A percentile compares a stretch with the other conserved stretches of the same genome.
Conservation (phyloP, 169 alveolate species). For the Plasmodium sp. region DNA sequence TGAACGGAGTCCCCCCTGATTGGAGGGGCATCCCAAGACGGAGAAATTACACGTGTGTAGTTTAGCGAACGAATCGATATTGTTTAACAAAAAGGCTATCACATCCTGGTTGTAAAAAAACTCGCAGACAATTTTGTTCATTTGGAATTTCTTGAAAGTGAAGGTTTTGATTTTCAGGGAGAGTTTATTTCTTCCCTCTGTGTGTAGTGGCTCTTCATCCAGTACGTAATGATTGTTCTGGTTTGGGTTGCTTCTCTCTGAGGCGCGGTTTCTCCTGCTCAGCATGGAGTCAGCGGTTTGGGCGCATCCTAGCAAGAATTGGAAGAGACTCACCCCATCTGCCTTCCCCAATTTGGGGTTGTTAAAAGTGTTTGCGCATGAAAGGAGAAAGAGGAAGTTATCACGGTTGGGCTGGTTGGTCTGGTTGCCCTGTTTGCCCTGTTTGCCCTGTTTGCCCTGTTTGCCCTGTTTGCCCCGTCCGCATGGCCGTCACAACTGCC, state of each 20-base stretch:
- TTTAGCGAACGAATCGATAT: conserved; percentile 1
- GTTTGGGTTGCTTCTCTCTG: not conserved
- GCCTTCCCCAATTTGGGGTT: not conserved
- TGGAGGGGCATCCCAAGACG: not conserved
- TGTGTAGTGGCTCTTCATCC: not conserved
- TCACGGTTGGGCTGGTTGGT: not conserved
- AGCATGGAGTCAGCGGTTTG: not conserved
- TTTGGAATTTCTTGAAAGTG: conserved; percentile 12
- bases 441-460: too few species aligned
- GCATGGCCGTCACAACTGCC: not conserved
- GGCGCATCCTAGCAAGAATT: not conserved
- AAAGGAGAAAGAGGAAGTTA: conserved; percentile 22
- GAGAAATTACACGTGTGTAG: conserved; percentile 27
- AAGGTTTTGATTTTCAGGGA: conserved; percentile 28
- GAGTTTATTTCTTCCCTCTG: not conserved
- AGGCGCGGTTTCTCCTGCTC: not conserved
- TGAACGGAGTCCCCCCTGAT: not conserved
- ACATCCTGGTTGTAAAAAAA: conserved; percentile 71
- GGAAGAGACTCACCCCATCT: conserved; percentile 1
- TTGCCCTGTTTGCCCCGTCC: too few species aligned
- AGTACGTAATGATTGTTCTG: not conserved
- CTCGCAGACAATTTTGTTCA: conserved; percentile 71
- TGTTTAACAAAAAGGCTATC: conserved; percentile 9
- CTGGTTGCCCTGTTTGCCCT: too few species aligned
- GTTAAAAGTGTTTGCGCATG: conserved; percentile 22